A percentile compares a stretch with the other conserved stretches of the same genome.
Conservation (phyloP, 331 rosid genomes). For the Malus hybrid region DNA sequence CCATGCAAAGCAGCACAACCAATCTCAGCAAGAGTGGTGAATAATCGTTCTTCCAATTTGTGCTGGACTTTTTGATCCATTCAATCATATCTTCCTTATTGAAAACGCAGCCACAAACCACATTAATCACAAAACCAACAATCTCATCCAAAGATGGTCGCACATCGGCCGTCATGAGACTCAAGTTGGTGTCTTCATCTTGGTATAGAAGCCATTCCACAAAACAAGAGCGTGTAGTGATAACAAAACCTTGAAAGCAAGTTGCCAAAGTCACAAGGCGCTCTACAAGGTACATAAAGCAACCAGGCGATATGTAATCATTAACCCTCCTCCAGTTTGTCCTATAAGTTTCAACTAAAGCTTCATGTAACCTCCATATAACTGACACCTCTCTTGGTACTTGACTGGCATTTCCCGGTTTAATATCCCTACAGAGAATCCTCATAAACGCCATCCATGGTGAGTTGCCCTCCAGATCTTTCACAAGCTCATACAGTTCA, state of each 20-base stretch:
- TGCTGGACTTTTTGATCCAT: conserved; percentile 34
- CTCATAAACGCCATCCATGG: conserved; percentile 44
- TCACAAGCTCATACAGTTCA: conserved; percentile 6
- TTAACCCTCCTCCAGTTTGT: neutral
- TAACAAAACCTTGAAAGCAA: neutral
- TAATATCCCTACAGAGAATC: conserved; percentile 3
- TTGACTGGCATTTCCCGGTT: neutral
- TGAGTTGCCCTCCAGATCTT: conserved; percentile 3
- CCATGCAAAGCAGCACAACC: conserved; percentile 37
- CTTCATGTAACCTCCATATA: neutral
- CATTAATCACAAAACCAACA: conserved; percentile 5
- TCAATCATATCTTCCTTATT: neutral
- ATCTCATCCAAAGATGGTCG: neutral
- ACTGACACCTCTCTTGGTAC: neutral
- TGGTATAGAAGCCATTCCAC: conserved; percentile 8
- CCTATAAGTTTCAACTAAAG: neutral
- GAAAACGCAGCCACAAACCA: conserved; percentile 10
- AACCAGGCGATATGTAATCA: neutral
- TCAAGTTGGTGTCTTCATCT: conserved; percentile 1
- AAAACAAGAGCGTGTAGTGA: conserved; percentile 4
- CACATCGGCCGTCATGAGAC: neutral
- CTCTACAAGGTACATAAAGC: conserved; percentile 7
- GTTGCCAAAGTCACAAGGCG: neutral
- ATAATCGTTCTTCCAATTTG: conserved; percentile 11
- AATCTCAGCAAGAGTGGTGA: conserved; percentile 33